Evolutionary conservation across 2,329 filamentous ascomycete genomes (phyloP).

Genomic region (Aureobasidium sp.): DNA sequence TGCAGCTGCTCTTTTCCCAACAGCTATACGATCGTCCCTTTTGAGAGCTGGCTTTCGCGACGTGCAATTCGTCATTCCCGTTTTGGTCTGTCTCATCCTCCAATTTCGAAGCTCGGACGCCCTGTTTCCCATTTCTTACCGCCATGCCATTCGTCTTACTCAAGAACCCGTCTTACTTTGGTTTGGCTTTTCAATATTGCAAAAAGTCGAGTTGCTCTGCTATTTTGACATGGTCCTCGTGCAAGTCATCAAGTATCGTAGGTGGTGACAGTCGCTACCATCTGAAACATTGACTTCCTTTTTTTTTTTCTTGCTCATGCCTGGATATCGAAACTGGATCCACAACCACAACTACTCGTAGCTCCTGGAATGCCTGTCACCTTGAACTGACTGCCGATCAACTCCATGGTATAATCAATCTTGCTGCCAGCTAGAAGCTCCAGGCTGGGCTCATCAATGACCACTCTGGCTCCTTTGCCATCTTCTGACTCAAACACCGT

Average conservation of each 20-base stretch:
- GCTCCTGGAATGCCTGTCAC: slow-evolving; percentile 88
- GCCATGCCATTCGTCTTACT: neutral
- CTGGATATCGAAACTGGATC: slow-evolving; percentile 90
- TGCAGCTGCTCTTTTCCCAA: neutral
- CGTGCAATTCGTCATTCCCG: neutral
- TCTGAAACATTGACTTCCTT: neutral
- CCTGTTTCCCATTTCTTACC: neutral
- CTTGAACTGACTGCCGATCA: slow-evolving; percentile 94
- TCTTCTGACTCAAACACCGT: slow-evolving; percentile 69
- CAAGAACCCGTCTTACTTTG: neutral
- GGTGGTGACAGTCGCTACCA: neutral
- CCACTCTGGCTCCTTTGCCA: slow-evolving; percentile 55
- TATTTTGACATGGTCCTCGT: neutral
- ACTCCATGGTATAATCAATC: slow-evolving; percentile 90
- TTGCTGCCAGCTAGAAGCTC: slow-evolving; percentile 89
- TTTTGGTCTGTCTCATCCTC: neutral
- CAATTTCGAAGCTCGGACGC: neutral
- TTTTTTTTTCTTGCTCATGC: slow-evolving; percentile 8
- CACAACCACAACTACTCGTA: slow-evolving; percentile 91
- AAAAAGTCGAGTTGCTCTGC: neutral
- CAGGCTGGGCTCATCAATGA: slow-evolving; percentile 80
- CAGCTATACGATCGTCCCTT: neutral
- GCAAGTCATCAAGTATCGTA: neutral
- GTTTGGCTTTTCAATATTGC: neutral
- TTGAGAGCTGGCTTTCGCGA: neutral